Evolutionary conservation across 176 grass and related monocot species (phyloP).

Genomic region (Pontederia crassipes): DNA sequence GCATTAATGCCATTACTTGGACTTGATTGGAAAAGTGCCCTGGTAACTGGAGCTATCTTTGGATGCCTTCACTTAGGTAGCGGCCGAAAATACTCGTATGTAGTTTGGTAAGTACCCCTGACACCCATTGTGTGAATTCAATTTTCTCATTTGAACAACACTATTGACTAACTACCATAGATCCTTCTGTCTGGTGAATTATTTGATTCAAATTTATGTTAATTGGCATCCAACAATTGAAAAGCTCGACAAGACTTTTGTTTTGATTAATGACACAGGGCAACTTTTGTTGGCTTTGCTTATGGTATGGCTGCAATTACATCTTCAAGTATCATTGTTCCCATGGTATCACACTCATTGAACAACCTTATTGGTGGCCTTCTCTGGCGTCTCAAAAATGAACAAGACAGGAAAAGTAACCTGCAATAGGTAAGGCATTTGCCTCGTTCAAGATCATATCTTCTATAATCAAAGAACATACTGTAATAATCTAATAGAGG

Average conservation of each 20-base stretch:
- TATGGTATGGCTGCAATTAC: slow-evolving; percentile 70
- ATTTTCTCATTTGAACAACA: neutral
- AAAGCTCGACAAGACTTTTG: neutral
- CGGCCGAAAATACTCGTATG: slow-evolving; percentile 59
- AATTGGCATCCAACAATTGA: neutral
- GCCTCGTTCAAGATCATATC: too few relatives aligned
- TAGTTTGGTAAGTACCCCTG: slow-evolving; percentile 42
- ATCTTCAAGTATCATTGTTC: slow-evolving; percentile 64
- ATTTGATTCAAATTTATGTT: neutral
- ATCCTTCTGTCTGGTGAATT: neutral
- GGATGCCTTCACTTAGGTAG: slow-evolving; percentile 78
- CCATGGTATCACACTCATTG: slow-evolving; percentile 78
- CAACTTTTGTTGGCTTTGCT: slow-evolving; percentile 70
- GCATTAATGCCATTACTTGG: slow-evolving; percentile 73
- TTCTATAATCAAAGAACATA: too few relatives aligned
- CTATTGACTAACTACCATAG: neutral
- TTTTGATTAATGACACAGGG: slow-evolving; percentile 39
- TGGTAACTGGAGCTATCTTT: slow-evolving; percentile 47
- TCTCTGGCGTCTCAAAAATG: slow-evolving; percentile 36
- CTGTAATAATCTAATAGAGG: too few relatives aligned
- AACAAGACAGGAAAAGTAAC: neutral
- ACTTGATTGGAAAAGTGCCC: slow-evolving; percentile 68
- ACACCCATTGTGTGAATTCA: neutral
- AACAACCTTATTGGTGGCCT: slow-evolving; percentile 83
- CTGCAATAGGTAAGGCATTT: too few relatives aligned